These are phyloP conservation scores for Rhytidiadelphus loreus DNA, from an alignment of 225 moss, liverwort and hornwort species.

Conservation along the genomic window DNA sequence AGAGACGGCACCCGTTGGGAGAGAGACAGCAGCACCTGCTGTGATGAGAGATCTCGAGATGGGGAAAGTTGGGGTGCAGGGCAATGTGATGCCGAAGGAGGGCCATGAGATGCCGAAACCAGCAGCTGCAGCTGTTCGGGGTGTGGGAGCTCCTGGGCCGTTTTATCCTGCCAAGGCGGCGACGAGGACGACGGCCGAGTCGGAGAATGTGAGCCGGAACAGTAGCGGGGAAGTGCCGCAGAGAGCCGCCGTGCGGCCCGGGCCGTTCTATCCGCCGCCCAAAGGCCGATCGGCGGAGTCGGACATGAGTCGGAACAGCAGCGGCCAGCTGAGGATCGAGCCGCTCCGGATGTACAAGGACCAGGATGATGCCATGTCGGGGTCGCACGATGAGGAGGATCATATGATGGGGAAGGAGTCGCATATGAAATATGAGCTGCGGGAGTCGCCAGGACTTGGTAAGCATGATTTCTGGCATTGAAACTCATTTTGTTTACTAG, in stretches of 20 bases:
- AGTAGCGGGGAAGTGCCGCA: slow-evolving; percentile 42
- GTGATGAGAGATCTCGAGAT: slow-evolving; percentile 1
- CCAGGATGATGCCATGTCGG: slow-evolving; percentile 50
- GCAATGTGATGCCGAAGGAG: neutral
- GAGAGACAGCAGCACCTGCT: neutral
- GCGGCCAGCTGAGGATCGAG: slow-evolving; percentile 52
- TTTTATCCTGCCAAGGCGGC: slow-evolving; percentile 11
- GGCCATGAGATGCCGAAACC: neutral
- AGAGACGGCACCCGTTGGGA: neutral
- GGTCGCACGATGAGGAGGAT: slow-evolving; percentile 48
- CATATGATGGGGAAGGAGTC: slow-evolving; percentile 66
- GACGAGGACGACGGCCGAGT: neutral
- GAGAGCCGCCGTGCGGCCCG: slow-evolving; percentile 21
- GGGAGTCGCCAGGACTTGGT: slow-evolving; percentile 76
- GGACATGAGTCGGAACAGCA: slow-evolving; percentile 28
- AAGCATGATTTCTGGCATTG: neutral
- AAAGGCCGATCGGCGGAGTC: slow-evolving; percentile 16
- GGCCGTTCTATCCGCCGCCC: slow-evolving; percentile 8
- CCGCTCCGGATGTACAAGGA: slow-evolving; percentile 52
- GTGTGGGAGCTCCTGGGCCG: slow-evolving; percentile 18
- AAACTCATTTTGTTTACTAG: neutral
- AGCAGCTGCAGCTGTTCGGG: neutral
- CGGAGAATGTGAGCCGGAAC: slow-evolving; percentile 19
- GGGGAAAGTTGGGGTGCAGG: neutral
- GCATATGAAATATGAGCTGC: slow-evolving; percentile 88